Conservation (phyloP, 2,329 filamentous ascomycete genomes). For the Fusarium robinianum region DNA sequence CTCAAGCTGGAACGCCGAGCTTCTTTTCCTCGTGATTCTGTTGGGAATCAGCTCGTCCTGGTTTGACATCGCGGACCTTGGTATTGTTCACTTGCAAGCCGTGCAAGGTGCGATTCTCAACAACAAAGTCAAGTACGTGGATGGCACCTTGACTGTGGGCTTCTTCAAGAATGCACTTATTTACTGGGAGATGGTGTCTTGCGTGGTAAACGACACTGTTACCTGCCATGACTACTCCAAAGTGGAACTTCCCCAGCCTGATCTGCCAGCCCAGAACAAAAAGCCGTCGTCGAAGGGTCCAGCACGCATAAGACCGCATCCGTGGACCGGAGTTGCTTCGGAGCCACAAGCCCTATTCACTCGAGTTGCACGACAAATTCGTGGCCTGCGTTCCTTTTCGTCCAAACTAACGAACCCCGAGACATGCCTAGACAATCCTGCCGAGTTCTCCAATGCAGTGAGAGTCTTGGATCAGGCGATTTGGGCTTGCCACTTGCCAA, state of each 20-base stretch:
- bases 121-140: background rate
- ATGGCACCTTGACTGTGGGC: background rate
- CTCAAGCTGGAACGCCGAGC: background rate
- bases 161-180: constrained; percentile 5
- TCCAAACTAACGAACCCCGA: background rate
- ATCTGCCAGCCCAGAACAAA: background rate
- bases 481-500: constrained; percentile 1
- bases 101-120: constrained; percentile 2
- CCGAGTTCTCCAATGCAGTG: background rate
- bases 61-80: constrained; percentile 1
- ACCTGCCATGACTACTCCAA: constrained; percentile 1
- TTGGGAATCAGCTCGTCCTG: constrained; percentile 2
- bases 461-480: background rate
- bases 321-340: constrained; percentile 1
- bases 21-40: background rate
- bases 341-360: background rate
- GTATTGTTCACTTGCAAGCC: background rate
- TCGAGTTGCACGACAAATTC: background rate
- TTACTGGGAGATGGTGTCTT: constrained; percentile 5
- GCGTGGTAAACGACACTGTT: constrained; percentile 1
- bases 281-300: background rate
- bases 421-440: background rate
- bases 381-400: background rate
- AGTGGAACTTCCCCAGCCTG: background rate
- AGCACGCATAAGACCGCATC: background rate